A percentile compares a stretch with the other conserved stretches of the same genome.
These are phyloP conservation scores for Cudoniella acicularis DNA, from an alignment of 495 filamentous ascomycete genomes.

Conservation along the genomic window DNA sequence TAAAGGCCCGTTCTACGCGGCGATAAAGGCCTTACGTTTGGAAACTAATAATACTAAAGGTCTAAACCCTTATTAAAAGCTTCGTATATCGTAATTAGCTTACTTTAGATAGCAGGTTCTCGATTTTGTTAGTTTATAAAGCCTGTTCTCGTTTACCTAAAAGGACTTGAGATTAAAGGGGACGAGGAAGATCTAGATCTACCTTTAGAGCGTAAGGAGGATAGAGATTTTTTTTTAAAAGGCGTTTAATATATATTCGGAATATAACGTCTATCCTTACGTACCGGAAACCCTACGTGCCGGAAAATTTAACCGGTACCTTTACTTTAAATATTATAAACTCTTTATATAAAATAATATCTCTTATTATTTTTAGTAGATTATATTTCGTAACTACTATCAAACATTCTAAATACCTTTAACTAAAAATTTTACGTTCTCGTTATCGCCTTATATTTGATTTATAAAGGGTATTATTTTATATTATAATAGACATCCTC, in stretches of 20 bases:
- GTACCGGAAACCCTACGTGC: background rate
- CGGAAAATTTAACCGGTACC: background rate
- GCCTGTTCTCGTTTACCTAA: conserved; percentile 17
- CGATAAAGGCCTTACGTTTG: conserved; percentile 14
- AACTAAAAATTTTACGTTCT: conserved; percentile 5
- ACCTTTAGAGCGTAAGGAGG: too few relatives aligned
- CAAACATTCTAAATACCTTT: background rate
- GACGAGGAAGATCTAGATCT: too few relatives aligned
- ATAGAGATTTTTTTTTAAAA: too few relatives aligned
- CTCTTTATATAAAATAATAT: background rate
- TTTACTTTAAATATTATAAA: background rate
- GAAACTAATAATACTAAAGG: conserved; percentile 15
- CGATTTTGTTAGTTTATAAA: conserved; percentile 16
- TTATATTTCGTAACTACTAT: conserved; percentile 5
- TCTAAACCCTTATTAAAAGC: conserved; percentile 13
- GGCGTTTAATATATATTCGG: too few relatives aligned
- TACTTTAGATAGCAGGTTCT: conserved; percentile 18
- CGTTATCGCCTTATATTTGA: background rate
- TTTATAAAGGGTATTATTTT: conserved; percentile 2
- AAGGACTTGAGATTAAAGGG: too few relatives aligned
- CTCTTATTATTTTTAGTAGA: conserved; percentile 5
- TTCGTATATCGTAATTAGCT: conserved; percentile 15
- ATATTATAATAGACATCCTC: background rate
- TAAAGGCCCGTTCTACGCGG: conserved; percentile 12
- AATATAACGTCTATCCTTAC: background rate